These are phyloP conservation scores for Sanghuangporus baumii DNA, from an alignment of 1,284 basidiomycete species.

Conservation along the genomic window DNA sequence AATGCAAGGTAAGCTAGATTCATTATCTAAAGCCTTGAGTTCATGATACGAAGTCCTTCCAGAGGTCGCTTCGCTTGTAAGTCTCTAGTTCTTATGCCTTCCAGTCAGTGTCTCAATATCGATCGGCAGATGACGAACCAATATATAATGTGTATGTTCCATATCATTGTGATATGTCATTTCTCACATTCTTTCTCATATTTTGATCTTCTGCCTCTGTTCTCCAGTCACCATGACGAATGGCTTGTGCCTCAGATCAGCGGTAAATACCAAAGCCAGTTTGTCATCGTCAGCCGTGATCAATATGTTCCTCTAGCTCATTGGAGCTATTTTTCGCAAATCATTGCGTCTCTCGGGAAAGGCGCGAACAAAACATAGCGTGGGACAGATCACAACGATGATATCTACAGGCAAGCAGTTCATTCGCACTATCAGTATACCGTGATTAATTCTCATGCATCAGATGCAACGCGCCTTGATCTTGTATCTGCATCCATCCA, in stretches of 20 bases:
- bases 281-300: conserved; percentile 13
- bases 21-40: not conserved
- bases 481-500: conserved; percentile 41
- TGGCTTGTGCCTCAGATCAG: conserved; percentile 46
- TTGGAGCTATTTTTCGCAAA: conserved; percentile 67
- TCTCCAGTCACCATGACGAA: conserved; percentile 43
- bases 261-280: conserved; percentile 30
- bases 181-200: not conserved
- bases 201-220: not conserved
- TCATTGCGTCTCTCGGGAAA: conserved; percentile 64
- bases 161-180: not conserved
- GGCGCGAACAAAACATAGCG: conserved; percentile 51
- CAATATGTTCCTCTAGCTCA: conserved; percentile 35
- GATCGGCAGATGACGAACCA: conserved; percentile 42
- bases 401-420: conserved; percentile 39
- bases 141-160: conserved; percentile 40
- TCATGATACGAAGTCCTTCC: not conserved
- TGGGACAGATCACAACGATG: conserved; percentile 68
- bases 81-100: not conserved
- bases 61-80: conserved; percentile 6
- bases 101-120: not conserved
- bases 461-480: conserved; percentile 50
- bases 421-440: not conserved
- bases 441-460: not conserved
- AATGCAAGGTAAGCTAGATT: conserved; percentile 47